Base-by-base conservation (phyloP, 345 rosid genomes). In the Eutrema japonicum region DNA sequence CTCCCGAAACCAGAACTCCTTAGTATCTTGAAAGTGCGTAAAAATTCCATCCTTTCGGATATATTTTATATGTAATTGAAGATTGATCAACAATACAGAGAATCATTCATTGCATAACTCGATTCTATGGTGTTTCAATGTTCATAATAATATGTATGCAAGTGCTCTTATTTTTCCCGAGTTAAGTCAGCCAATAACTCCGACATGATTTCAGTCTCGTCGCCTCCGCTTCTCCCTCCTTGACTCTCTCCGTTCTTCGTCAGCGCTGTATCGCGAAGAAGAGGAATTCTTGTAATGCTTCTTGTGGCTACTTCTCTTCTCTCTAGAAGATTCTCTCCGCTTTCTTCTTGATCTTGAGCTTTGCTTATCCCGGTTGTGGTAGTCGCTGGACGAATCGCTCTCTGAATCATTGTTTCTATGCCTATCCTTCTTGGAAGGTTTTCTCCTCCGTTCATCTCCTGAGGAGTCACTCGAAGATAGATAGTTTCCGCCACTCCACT, bases 261-360 rank as follows among this genome's bases (percentile, higher is more conserved):
- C 86, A 0, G 71, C 4, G 73, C 71, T 75, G 47, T 76, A 73
- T 22, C 38, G 80, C 10, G 84, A 81, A 16, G 84, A 84, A 71
- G 89, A 70, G 60, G 82, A 68, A 14, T 82, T 85, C 73, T 74
- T 71, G 73, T 79, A 85, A 73, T 76, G 93, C 70, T 84, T 89
- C 79, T 83, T 87, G 66, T 87, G 84, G 76, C 88, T 79, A 12
- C 86, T 81, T 5, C 81, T 89, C 84, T 88, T 89, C 47, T 86
- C 89, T 64, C 56, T 68, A 22, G 89, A 83, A 33, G 88, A 87
- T 58, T 83, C 79, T 56, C 75, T 40, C 10, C 66, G 66, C 51
- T 76, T 85, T 54, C 82, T 77, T 73, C 84, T 85, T 3, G 96
- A 88, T 64, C 83, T 86, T 29, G 94, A 89, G 68, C 64, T 49